Evolutionary conservation across 192 early-diverging fungal genomes (phyloP), one percentile per base, ranked within the genome.

Genomic region (Podila epigama): DNA sequence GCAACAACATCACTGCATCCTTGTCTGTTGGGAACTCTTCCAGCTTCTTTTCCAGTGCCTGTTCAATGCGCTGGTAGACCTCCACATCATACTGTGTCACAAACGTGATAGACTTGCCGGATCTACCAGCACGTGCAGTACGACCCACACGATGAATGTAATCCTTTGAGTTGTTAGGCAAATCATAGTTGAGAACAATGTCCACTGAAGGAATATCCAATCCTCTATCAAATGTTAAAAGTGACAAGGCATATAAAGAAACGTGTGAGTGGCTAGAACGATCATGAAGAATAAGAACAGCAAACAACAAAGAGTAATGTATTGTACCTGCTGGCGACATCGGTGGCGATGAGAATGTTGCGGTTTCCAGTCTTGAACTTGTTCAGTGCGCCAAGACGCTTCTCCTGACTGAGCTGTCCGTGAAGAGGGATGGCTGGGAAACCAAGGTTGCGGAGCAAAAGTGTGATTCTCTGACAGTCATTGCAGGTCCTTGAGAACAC

Each of bases 131-230:
- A 66, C 93, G 88, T 15, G 93, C 93, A 2, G 93, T 95, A 63
- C 93, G 87, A 35, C 93, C 93, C 4, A 95, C 93, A 40, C 93
- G 89, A 82, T 95, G 93, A 57, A 95, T 91, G 69, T 95, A 94
- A 68, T 93, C 93, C 79, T 95, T 95, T 56, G 91, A 92, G 63
- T 89, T 93, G 67, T 81, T 86, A 64, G 97, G 96, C 20, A 99
- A 90, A 71, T 99, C 97, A 71, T 95, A 99, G 84, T 99, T 99
- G 69, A 99, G 86, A 16, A 99, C 96, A 56, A 95, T 81, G 68
- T 99, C 95, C 8, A 98, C 97, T 2, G 90, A 79, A n/a, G 95
- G 95, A 66, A 99, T 99, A 87, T 99, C 97, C 64, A 99, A 80
- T 25, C 97, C 93, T 66, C 89, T 83, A 65, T 15, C 50, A n/a